Evolutionary conservation across 140 eudicot genomes (phyloP).

Genomic region (Stevia rebaudiana): DNA sequence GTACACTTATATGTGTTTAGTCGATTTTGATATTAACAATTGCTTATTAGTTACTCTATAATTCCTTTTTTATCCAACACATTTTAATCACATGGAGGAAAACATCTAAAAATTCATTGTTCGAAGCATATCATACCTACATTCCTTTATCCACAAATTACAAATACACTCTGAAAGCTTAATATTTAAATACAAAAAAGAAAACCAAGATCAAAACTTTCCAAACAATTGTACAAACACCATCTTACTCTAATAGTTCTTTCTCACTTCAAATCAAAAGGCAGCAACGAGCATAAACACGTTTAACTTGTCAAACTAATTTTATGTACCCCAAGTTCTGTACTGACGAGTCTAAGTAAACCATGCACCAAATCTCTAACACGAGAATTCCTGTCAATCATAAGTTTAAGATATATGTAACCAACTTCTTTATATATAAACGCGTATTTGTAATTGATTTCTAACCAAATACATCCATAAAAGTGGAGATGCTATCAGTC

Average conservation of each 20-base stretch:
- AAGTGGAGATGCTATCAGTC: background rate
- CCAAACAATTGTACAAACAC: constrained; percentile 23
- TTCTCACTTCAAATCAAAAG: constrained; percentile 2
- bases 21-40: too few species aligned
- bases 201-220: constrained; percentile 19
- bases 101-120: background rate
- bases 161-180: constrained; percentile 18
- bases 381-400: constrained; percentile 62
- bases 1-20: too few species aligned
- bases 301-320: constrained; percentile 27
- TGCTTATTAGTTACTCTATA: too few species aligned
- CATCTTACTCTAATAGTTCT: constrained; percentile 7
- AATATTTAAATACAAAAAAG: background rate
- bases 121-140: constrained; percentile 17
- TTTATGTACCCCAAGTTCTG: constrained; percentile 57
- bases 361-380: constrained; percentile 89
- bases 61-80: too few species aligned
- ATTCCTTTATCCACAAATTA: constrained; percentile 13
- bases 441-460: background rate
- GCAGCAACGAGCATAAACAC: background rate
- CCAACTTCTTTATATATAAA: background rate
- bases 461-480: background rate
- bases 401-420: constrained; percentile 3
- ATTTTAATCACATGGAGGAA: background rate
- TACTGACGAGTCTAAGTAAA: constrained; percentile 58